Percentiles rank a stretch among this genome's conserved stretches.
Conservation (phyloP, 768 basidiomycete species). For the Tulasnella sp. region DNA sequence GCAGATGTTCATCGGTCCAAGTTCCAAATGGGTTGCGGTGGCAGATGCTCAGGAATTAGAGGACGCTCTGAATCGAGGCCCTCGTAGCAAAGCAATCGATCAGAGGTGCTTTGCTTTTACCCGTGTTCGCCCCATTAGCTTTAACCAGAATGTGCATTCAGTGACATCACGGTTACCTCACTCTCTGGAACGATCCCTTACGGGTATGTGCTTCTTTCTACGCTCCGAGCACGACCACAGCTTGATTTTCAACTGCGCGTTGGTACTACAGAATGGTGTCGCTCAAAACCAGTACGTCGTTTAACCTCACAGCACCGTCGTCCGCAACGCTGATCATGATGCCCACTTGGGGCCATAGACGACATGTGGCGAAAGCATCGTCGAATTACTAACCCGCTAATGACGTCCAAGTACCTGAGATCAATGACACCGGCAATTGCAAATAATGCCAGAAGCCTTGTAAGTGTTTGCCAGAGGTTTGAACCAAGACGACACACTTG, state of each 20-base stretch:
- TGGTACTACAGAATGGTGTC: background rate
- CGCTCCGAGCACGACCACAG: no score
- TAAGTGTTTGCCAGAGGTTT: background rate
- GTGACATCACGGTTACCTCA: background rate
- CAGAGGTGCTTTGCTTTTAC: background rate
- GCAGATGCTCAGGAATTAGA: conserved; percentile 18
- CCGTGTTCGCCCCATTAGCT: background rate
- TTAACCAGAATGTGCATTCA: background rate
- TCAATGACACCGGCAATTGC: background rate
- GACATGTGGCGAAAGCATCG: conserved; percentile 14
- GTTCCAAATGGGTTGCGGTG: background rate
- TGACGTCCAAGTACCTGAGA: background rate
- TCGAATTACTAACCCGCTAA: background rate
- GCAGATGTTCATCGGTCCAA: conserved; percentile 9
- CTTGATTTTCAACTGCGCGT: no score
- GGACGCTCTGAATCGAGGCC: background rate
- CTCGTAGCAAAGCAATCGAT: background rate
- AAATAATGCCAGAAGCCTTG: background rate
- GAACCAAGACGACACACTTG: no score
- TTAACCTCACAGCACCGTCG: background rate
- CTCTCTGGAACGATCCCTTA: background rate
- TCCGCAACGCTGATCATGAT: background rate
- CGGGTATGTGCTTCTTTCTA: no score
- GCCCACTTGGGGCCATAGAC: background rate
- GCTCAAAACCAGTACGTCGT: background rate